Conservation (phyloP, 352 stramenopile genomes). For the Nothophytophthora sp. region DNA sequence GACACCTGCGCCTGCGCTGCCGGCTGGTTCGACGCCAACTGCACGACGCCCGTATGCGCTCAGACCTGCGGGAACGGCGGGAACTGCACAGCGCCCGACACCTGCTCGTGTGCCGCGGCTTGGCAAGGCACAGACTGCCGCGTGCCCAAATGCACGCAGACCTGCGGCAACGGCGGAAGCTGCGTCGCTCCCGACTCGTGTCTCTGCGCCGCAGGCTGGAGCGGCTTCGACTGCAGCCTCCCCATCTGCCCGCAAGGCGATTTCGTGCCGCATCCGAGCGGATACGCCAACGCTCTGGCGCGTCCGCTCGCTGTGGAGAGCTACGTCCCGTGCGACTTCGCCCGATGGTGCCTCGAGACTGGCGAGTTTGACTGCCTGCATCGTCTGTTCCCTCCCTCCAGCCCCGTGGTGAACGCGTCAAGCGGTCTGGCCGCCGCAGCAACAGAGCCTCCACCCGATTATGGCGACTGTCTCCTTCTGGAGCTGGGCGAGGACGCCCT, state of each 20-base stretch:
- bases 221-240: constrained; percentile 91
- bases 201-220: constrained; percentile 92
- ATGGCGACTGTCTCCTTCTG: constrained; percentile 62
- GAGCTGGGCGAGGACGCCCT: constrained; percentile 84
- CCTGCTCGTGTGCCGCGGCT: constrained; percentile 87
- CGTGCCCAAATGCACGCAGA: constrained; percentile 88
- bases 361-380: constrained; percentile 93
- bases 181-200: constrained; percentile 96
- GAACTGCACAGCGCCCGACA: constrained; percentile 93
- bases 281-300: constrained; percentile 55
- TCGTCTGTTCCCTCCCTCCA: constrained; percentile 32
- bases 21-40: constrained; percentile 97
- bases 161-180: constrained; percentile 87
- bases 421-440: constrained; percentile 31
- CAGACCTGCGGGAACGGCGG: constrained; percentile 97
- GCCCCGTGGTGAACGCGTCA: constrained; percentile 36
- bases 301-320: constrained; percentile 63
- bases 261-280: constrained; percentile 87
- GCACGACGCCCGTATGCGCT: constrained; percentile 94
- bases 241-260: constrained; percentile 94
- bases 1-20: constrained; percentile 92
- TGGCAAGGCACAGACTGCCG: constrained; percentile 94
- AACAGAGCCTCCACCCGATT: constrained; percentile 1
- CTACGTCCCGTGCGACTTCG: constrained; percentile 92
- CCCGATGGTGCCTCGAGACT: constrained; percentile 91